Base-by-base conservation (phyloP, 2,329 filamentous ascomycete species). In the Colletotrichum lupini region DNA sequence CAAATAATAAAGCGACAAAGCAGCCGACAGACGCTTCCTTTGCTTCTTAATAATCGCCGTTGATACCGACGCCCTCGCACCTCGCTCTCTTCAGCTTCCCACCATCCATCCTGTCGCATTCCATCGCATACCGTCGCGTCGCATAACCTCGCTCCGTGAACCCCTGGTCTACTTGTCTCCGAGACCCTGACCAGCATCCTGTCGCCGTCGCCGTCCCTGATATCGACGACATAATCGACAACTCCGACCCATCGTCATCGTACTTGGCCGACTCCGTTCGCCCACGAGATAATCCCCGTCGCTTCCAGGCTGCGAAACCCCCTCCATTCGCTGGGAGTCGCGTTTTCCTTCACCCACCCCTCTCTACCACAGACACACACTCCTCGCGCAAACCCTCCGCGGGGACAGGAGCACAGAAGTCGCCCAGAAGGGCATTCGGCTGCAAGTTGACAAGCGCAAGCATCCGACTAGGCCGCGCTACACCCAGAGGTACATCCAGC, bases 371-470 rank as follows among this genome's bases (percentile, higher is more conserved):
- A 55, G 19, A 56, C 37, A 42, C 37, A 55, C 63, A 72, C 58
- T 53, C 42, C 57, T 72, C 58, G 58, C 69, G 65, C 66, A 68
- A 68, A 72, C 57, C 65, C 66, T 62, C 35, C 35, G n/a, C 61
- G 32, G 42, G 62, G 52, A 32, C 16, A 49, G 42, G 42, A 49
- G 52, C 58, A 59, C 49, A 61, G 58, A 68, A 32, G 28, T 61
- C 68, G 35, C 56, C 63, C 28, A 62, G 58, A 68, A 56, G 49
- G 37, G 37, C 56, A 57, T 52, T 35, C 66, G 42, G 56, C 68
- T 68, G 64, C 68, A 68, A 52, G 19, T 68, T 60, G 67, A 71
- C 66, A 73, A 66, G 71, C 67, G 67, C 67, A 64, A 32, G 60
- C 56, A 73, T 71, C 55, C 67, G 71, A 71, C 59, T 32, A 73